These are phyloP conservation scores for Anastatica hierochuntica DNA, from an alignment of 345 rosid genomes.

Conservation along the genomic window DNA sequence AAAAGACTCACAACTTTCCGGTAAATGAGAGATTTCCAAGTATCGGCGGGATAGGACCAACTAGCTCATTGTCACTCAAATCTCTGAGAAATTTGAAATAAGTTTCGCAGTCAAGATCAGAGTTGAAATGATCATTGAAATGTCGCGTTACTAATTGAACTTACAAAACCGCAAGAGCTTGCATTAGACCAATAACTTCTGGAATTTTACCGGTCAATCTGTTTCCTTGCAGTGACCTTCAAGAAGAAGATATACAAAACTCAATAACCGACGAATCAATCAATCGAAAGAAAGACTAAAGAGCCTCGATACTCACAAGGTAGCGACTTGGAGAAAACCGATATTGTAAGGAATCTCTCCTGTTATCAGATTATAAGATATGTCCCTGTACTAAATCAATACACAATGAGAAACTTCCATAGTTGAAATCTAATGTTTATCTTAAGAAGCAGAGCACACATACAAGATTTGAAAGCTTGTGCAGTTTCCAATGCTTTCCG, in stretches of 20 bases:
- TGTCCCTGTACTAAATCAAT: conserved; percentile 38
- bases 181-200: conserved; percentile 90
- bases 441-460: background rate
- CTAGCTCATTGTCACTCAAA: conserved; percentile 82
- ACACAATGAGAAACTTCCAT: background rate
- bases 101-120: background rate
- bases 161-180: conserved; percentile 94
- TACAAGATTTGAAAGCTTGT: conserved; percentile 94
- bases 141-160: conserved; percentile 6
- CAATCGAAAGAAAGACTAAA: background rate
- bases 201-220: conserved; percentile 70
- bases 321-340: conserved; percentile 96
- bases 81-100: conserved; percentile 36
- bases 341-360: conserved; percentile 94
- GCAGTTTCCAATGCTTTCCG: conserved; percentile 89
- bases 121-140: too few species aligned
- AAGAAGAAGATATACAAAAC: background rate
- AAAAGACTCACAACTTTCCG: conserved; percentile 66
- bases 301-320: conserved; percentile 46
- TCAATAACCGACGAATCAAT: background rate
- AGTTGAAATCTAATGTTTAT: background rate
- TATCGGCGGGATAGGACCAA: conserved; percentile 78
- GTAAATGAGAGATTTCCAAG: conserved; percentile 90
- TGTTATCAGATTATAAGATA: conserved; percentile 71
- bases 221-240: conserved; percentile 91